Percentiles rank a stretch among this genome's conserved stretches.
Evolutionary conservation across 352 stramenopile genomes (phyloP).

Genomic region (Phytophthora idaei): DNA sequence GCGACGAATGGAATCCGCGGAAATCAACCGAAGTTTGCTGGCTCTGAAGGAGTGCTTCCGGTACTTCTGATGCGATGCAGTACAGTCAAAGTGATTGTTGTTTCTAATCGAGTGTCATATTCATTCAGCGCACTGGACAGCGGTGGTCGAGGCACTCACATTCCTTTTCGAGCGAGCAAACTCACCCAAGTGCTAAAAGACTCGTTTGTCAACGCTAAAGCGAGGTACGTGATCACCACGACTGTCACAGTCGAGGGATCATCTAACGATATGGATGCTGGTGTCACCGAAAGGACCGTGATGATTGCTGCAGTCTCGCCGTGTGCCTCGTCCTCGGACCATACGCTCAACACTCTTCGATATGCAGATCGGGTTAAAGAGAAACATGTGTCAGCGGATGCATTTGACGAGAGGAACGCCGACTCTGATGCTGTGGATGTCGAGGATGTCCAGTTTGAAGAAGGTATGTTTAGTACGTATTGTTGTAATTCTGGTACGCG

Average conservation of each 20-base stretch:
- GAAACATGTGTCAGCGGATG: conserved; percentile 85
- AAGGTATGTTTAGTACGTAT: conserved; percentile 28
- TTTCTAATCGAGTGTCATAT: conserved; percentile 6
- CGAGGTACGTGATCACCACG: conserved; percentile 43
- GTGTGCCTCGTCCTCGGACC: conserved; percentile 92
- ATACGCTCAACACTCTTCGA: conserved; percentile 97
- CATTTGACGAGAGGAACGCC: conserved; percentile 50
- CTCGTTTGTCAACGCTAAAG: conserved; percentile 95
- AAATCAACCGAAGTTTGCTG: conserved; percentile 98
- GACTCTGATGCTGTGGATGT: conserved; percentile 50
- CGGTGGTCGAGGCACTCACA: conserved; percentile 87
- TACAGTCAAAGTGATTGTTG: not conserved
- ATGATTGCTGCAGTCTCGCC: conserved; percentile 97
- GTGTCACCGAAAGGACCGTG: conserved; percentile 72
- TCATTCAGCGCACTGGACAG: conserved; percentile 87
- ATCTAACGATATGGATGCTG: conserved; percentile 7
- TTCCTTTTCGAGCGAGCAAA: conserved; percentile 96
- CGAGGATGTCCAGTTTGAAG: conserved; percentile 65
- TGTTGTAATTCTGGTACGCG: not conserved
- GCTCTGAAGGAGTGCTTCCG: conserved; percentile 98
- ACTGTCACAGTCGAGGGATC: not conserved
- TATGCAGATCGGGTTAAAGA: conserved; percentile 98
- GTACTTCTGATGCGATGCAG: conserved; percentile 21
- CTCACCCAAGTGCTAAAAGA: conserved; percentile 98
- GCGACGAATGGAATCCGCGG: conserved; percentile 95